A percentile compares a stretch with the other conserved stretches of the same genome.
These are phyloP conservation scores for Boletus barrowsii DNA, from an alignment of 768 basidiomycete genomes.

Conservation along the genomic window DNA sequence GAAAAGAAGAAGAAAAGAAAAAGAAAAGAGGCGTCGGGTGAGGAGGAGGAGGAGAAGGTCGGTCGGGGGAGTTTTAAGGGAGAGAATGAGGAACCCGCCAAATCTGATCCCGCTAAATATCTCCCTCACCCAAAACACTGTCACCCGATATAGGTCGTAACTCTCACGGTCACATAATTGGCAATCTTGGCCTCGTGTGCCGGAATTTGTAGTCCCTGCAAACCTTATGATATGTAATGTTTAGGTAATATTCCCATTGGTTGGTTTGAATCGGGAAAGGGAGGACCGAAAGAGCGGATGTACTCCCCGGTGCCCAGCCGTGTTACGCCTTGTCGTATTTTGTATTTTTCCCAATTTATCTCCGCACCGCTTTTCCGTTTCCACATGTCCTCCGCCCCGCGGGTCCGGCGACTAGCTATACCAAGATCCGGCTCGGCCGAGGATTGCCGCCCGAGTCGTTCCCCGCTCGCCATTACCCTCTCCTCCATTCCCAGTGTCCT, in stretches of 20 bases:
- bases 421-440: constrained; percentile 30
- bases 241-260: constrained; percentile 31
- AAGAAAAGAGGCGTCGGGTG: constrained; percentile 38
- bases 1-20: constrained; percentile 24
- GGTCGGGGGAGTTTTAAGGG: constrained; percentile 19
- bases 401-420: constrained; percentile 20
- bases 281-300: constrained; percentile 10
- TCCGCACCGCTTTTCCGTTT: constrained; percentile 14
- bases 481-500: constrained; percentile 13
- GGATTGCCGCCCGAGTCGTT: constrained; percentile 15
- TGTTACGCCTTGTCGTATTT: constrained; percentile 10
- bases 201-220: constrained; percentile 33
- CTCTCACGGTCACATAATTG: constrained; percentile 10
- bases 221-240: constrained; percentile 18
- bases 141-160: constrained; percentile 3
- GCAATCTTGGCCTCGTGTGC: constrained; percentile 32
- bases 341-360: constrained; percentile 20
- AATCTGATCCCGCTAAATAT: constrained; percentile 35
- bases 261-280: background rate
- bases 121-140: constrained; percentile 4
- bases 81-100: constrained; percentile 30
- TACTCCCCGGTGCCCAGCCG: constrained; percentile 28
- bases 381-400: constrained; percentile 18
- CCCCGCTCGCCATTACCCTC: background rate
- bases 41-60: constrained; percentile 30